A percentile compares a stretch with the other conserved stretches of the same genome.
Conservation (phyloP, 805 yeast genomes). For the Candida odintsovae region DNA sequence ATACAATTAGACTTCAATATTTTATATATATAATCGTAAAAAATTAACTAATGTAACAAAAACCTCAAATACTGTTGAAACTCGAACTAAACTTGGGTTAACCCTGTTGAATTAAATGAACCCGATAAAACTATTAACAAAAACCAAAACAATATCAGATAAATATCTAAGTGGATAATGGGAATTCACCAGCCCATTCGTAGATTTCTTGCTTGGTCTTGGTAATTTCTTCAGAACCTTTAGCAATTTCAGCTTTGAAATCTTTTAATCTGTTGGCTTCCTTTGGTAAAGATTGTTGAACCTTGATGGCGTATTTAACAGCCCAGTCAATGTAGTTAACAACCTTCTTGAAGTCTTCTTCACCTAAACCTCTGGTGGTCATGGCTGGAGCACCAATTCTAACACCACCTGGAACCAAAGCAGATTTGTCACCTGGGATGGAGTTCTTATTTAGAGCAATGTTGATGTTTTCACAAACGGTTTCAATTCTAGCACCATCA, state of each 20-base stretch:
- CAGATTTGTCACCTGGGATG: slow-evolving; percentile 94
- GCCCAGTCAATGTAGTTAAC: slow-evolving; percentile 78
- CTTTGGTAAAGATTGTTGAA: slow-evolving; percentile 77
- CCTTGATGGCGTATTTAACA: slow-evolving; percentile 46
- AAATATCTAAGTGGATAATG: slow-evolving; percentile 46
- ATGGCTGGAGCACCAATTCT: slow-evolving; percentile 98
- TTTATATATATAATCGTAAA: no score
- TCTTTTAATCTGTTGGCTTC: slow-evolving; percentile 95
- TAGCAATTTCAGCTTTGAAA: slow-evolving; percentile 77
- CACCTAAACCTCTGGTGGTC: slow-evolving; percentile 91
- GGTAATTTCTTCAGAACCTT: slow-evolving; percentile 64
- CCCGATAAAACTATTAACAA: not conserved
- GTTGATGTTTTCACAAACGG: slow-evolving; percentile 81
- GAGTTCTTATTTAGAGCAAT: slow-evolving; percentile 96
- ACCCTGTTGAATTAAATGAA: not conserved
- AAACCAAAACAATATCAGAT: not conserved
- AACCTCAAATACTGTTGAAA: not conserved
- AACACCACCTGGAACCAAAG: slow-evolving; percentile 91
- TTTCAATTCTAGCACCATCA: slow-evolving; percentile 96
- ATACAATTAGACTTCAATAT: no score
- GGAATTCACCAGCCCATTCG: slow-evolving; percentile 88
- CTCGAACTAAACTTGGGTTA: not conserved
- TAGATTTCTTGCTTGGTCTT: slow-evolving; percentile 72
- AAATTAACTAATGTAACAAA: not conserved
- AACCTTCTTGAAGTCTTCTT: slow-evolving; percentile 72